Evolutionary conservation across 2,329 filamentous ascomycete genomes (phyloP).

Genomic region (Trichoderma hamatum): DNA sequence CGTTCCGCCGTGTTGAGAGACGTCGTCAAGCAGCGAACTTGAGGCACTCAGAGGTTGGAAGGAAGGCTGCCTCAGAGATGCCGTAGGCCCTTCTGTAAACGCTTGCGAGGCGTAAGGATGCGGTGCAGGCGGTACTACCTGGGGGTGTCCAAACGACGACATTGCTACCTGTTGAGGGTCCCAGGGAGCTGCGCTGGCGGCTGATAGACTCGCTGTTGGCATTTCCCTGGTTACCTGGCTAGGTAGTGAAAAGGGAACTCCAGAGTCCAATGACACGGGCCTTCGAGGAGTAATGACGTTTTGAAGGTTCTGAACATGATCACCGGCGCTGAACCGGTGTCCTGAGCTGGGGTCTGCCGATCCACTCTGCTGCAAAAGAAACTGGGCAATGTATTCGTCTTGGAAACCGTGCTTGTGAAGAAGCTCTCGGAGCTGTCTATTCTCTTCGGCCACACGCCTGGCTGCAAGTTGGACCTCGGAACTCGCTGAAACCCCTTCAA

Average conservation of each 20-base stretch:
- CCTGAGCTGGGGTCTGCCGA: conserved; percentile 29
- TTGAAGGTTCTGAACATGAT: conserved; percentile 42
- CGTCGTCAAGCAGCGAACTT: conserved; percentile 15
- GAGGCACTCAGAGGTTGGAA: conserved; percentile 13
- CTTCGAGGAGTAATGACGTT: conserved; percentile 44
- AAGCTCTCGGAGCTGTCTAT: conserved; percentile 63
- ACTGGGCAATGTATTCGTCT: conserved; percentile 55
- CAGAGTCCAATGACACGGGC: conserved; percentile 37
- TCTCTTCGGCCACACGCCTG: conserved; percentile 69
- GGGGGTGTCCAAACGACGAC: conserved; percentile 36
- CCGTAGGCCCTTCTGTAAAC: conserved; percentile 21
- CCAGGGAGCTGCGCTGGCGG: conserved; percentile 41
- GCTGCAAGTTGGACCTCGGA: conserved; percentile 73
- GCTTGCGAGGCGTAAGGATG: conserved; percentile 23
- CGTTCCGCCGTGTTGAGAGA: conserved; percentile 19
- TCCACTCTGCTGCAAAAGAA: conserved; percentile 38
- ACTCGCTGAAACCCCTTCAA: conserved; percentile 67
- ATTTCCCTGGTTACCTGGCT: conserved; percentile 41
- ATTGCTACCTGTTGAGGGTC: conserved; percentile 37
- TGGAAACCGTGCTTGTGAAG: conserved; percentile 60
- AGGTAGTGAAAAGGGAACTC: conserved; percentile 36
- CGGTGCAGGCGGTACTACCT: conserved; percentile 1
- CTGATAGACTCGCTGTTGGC: conserved; percentile 40
- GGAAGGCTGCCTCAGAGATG: neutral
- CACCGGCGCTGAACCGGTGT: conserved; percentile 31